Conservation (phyloP, 78 protist genomes). For the Dictyostelium brefeldianum region DNA sequence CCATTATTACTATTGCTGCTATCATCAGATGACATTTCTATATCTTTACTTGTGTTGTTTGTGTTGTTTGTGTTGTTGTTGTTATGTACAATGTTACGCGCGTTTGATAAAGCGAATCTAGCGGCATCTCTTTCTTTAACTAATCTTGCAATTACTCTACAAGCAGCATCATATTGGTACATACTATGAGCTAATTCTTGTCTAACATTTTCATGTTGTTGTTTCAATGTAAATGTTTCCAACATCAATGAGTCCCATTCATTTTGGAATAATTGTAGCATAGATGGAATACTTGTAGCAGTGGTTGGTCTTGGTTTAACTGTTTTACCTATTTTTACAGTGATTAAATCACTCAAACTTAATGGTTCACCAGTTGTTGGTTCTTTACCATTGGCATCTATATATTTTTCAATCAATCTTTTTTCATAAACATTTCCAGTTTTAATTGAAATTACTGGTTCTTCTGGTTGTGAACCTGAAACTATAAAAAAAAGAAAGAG, state of each 20-base stretch:
- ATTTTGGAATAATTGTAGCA: conserved; percentile 93
- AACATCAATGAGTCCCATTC: conserved; percentile 99
- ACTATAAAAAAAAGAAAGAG: conserved; percentile 12
- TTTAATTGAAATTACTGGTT: conserved; percentile 94
- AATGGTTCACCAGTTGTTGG: conserved; percentile 94
- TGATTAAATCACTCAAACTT: conserved; percentile 87
- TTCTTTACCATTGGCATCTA: conserved; percentile 86
- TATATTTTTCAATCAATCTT: conserved; percentile 89
- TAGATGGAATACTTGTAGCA: conserved; percentile 91
- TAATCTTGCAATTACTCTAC: conserved; percentile 98
- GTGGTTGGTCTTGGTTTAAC: conserved; percentile 88
- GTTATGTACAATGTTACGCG: background rate
- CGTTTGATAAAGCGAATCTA: conserved; percentile 60
- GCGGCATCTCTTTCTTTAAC: conserved; percentile 96
- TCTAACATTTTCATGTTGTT: conserved; percentile 90
- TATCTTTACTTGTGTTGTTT: background rate
- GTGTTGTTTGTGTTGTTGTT: background rate
- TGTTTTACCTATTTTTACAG: conserved; percentile 38
- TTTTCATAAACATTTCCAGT: conserved; percentile 94
- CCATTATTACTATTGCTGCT: background rate
- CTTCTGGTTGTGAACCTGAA: conserved; percentile 88
- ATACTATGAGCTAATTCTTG: conserved; percentile 97
- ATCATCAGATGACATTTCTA: background rate
- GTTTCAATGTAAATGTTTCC: conserved; percentile 92
- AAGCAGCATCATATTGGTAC: conserved; percentile 99